Base-by-base conservation (phyloP, 164 flowering plant genomes). In the Houttuynia cordata region DNA sequence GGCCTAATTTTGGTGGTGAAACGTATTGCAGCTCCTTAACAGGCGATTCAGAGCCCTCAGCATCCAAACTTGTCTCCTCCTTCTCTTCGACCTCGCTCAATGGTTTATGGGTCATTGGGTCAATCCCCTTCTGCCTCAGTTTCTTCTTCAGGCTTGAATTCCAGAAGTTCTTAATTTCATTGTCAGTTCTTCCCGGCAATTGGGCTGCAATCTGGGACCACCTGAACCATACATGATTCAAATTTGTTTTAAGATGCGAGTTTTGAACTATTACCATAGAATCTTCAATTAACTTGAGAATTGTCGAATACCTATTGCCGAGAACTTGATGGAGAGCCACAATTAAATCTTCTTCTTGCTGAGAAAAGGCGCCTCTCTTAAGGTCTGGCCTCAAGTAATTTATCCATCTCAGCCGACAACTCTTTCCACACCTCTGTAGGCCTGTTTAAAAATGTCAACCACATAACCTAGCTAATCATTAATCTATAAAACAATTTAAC, bases 201-300 rank as follows among this genome's bases (percentile, higher is more conserved):
- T 83, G 86, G 45, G 87, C 74, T 20, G 97, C 90, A 61, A 91
- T 91, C 64, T 86, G 96, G 62, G 97, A 91, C 97, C 97, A 91
- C 79, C 97, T 91, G 74, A 39, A 68, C 58, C 49, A 23, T 23
- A 58, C 30, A 37, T 18, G 37, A 9, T 14, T 6, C 37, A 6
- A 30, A 30, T 30, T 30, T 30, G 37, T 67, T 20, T 6, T 34
- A 49, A 14, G 51, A 14, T 3, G 9, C 3, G 9, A 2, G 51
- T 49, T 49, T 49, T 14, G n/a, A 49, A 19, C 37, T 30, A 30
- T 2, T 30, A 6, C 37, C 6, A 30, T 30, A 6, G 37, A 30
- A 30, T 30, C n/a, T 30, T 30, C 37, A 30, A 30, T 30, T 2
- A 30, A 6, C 37, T 30, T 30, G 4, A 52, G 15, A 18, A 58